Base-by-base conservation (phyloP, 441 rosid genomes). In the Flueggea neowawraea region DNA sequence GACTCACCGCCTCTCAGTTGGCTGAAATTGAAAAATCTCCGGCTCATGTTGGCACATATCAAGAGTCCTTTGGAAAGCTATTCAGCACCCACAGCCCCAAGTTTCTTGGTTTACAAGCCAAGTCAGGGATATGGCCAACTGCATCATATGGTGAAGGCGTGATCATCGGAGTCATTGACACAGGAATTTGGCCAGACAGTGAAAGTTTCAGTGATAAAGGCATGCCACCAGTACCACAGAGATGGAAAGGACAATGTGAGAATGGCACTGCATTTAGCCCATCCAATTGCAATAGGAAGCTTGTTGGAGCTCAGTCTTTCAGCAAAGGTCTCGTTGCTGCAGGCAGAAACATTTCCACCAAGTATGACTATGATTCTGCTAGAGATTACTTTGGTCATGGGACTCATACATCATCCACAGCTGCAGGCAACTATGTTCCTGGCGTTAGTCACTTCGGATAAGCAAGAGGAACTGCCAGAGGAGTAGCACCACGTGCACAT, bases 331-430 rank as follows among this genome's bases (percentile, higher is more conserved):
- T 85, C 70, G 64, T 72, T 75, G 47, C 68, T 74, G 2, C 76
- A 55, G 4, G 69, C 51, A n/a, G 79, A 69, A 16, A 79, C 66
- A 52, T 69, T 15, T 39, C 80, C 74, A 0, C 65, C 65, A 6
- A 78, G 78, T 0, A 74, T 14, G 88, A 87, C 76, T 84, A 77
- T 70, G 62, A 80, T 41, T 89, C 96, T 0, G 81, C 92, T 0
- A 82, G 86, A 59, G 96, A 89, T 56, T 85, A 81, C 2, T 72
- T 60, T 14, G 92, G 93, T 36, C 97, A 91, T 22, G 96, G 93
- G 2, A 91, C 95, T 10, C 91, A 87, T 63, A 91, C 93, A 0
- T 85, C 95, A 14, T 89, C 96, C 16, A 91, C 90, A 9, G 88
- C 90, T 0, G 85, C 91, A 0, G 95, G 96, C 0, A 74, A 80